Conservation (phyloP, 768 basidiomycete genomes). For the Paxillus rubicundulus region DNA sequence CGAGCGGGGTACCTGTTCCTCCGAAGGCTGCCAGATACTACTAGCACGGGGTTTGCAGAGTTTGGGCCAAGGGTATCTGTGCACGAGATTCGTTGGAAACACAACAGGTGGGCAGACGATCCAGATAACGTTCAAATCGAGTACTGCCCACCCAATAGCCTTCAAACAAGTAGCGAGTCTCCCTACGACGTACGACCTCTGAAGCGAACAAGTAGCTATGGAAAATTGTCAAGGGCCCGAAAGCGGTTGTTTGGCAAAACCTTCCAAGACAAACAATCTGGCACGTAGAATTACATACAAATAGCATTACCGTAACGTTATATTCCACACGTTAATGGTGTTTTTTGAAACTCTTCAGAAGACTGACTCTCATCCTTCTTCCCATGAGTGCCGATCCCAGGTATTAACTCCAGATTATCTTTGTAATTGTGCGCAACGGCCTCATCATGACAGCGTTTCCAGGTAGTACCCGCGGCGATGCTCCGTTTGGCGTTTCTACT, state of each 20-base stretch:
- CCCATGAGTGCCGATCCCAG: slow-evolving; percentile 13
- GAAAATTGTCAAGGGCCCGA: background rate
- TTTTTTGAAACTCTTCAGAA: slow-evolving; percentile 10
- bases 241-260: slow-evolving; percentile 12
- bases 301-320: background rate
- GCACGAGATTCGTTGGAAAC: background rate
- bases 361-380: background rate
- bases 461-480: background rate
- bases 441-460: background rate
- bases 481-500: background rate
- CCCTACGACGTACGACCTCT: background rate
- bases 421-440: background rate
- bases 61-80: slow-evolving; percentile 21
- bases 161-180: background rate
- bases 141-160: background rate
- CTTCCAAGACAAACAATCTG: slow-evolving; percentile 16
- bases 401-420: slow-evolving; percentile 7
- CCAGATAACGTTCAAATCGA: background rate
- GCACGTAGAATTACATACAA: background rate
- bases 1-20: background rate
- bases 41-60: background rate
- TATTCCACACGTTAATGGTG: background rate
- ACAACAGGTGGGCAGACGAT: too few relatives aligned
- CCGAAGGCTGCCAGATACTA: background rate
- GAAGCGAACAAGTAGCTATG: background rate